Evolutionary conservation across 805 yeast species (phyloP), one percentile per base, ranked within the genome.

Genomic region (Candida boidinii): DNA sequence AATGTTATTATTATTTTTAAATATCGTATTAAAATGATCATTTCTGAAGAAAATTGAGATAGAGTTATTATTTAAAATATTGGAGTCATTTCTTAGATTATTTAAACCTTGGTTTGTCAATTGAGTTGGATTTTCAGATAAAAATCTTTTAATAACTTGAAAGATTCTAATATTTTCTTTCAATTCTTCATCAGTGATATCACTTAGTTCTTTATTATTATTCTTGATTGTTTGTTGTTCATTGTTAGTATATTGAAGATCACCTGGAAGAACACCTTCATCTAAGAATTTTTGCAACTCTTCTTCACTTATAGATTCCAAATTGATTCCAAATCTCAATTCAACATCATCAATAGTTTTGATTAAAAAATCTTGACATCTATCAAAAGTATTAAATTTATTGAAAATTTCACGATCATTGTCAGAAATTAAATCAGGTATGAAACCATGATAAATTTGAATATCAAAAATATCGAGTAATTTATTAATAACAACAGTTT

Each of bases 11-110:
- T 52, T 54, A 16, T 53, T 52, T 47, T 77, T 78, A 44, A 64
- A 70, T 9, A 88, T 51, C 0, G 96, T 85, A 41, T 71, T 71
- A 56, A 84, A 90, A 53, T 87, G 96, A 53, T 92, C 88, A 55
- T 92, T 90, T 48, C 96, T 68, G 61, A 88, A 92, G 39, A 90
- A 70, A 0, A 90, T 75, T 1, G 78, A 72, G 35, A 78, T 65
- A 6, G 77, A 68, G 26, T 76, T 76, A 12, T 68, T 65, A 1
- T 54, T 49, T 18, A 84, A 50, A 4, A 64, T 46, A 5, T 56
- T 51, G 12, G 26, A 32, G 27, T 41, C 29, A 3, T 17, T 11
- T 38, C 61, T 59, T 39, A 83, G 51, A 33, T 59, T 58, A 1
- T 50, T 36, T 11, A 83, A 52, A 0, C 98, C 98, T 30, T 62